phyloP scores from a whole-genome alignment of 2,329 filamentous ascomycete species.

The Pseudopithomyces maydicus region DNA sequence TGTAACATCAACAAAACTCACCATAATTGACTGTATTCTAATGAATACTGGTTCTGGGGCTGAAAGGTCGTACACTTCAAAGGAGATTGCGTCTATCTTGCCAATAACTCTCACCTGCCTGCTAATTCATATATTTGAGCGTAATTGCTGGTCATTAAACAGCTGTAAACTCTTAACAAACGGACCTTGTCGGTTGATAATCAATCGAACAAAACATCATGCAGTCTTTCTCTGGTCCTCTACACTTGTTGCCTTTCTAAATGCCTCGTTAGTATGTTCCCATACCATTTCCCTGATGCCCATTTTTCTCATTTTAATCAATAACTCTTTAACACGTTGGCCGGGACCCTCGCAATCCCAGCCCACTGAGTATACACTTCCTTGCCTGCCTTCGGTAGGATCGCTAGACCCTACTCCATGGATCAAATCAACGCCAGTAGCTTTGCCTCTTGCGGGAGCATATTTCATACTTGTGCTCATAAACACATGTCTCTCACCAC shows the following conservation, averaged over 20 bases:
- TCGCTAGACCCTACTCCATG: not conserved
- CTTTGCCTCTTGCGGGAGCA: not conserved
- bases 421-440: not conserved
- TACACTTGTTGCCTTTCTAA: not conserved
- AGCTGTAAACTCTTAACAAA: not conserved
- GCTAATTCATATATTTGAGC: too few relatives aligned
- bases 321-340: not conserved
- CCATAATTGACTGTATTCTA: not conserved
- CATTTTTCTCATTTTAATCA: not conserved
- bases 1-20: not conserved
- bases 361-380: conserved; percentile 36
- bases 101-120: too few relatives aligned
- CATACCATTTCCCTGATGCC: conserved; percentile 3
- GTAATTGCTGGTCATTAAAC: too few relatives aligned
- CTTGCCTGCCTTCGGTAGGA: not conserved
- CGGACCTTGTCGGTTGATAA: not conserved
- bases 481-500: conserved; percentile 8
- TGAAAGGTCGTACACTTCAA: too few relatives aligned
- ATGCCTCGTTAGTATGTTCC: conserved; percentile 3
- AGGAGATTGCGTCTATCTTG: too few relatives aligned
- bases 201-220: not conserved
- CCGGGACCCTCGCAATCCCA: conserved; percentile 10
- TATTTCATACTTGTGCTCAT: conserved; percentile 8
- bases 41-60: too few relatives aligned
- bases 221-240: not conserved